Base-by-base conservation (phyloP, 2,329 filamentous ascomycete species). In the Chaetomium globosum region DNA sequence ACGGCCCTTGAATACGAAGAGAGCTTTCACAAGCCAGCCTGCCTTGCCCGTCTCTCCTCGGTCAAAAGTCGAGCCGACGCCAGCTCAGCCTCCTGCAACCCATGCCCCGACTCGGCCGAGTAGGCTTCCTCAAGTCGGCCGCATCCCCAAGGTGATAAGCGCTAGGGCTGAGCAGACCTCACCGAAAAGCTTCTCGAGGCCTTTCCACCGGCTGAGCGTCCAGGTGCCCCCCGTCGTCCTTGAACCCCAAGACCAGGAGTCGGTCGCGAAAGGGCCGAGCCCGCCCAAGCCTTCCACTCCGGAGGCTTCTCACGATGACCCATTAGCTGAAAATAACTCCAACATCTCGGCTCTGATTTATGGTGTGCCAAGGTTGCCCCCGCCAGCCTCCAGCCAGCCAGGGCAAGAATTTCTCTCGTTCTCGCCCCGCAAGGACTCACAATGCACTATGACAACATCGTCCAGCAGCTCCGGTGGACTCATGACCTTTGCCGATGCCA, bases 61-160 rank as follows among this genome's bases (percentile, higher is more conserved):
- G 16, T 36, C 49, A 43, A 31, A 28, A 10, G 36, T 62, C n/a
- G 30, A 59, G 19, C 19, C 53, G 9, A 26, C 36, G 21, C 36
- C 62, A 21, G 56, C 43, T 2, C 60, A 49, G 21, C 56, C 49
- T 28, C 52, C 48, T 23, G 59, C 43, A 54, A 58, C 56, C 19
- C 70, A 67, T 36, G 58, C 55, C 56, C 64, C 68, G 3, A 71
- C 68, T 23, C 78, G 80, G 4, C 85, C 85, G 10, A 91, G 87
- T 73, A 85, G 93, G 63, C 80, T 96, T 21, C 87, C 88, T 31
- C 92, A 94, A 70, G 88, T 97, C 55, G 93, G 93, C 9, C 87
- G 93, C 19, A 97, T 97, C 59, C 93, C 93, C 9, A 88, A 87
- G 71, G 92, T 97, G 4, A 82, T 94, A 33, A 91, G 87, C 54